Percentiles rank a stretch among this genome's conserved stretches.
Conservation (phyloP, 192 early-diverging fungal species). For the Dissophora globulifera region DNA sequence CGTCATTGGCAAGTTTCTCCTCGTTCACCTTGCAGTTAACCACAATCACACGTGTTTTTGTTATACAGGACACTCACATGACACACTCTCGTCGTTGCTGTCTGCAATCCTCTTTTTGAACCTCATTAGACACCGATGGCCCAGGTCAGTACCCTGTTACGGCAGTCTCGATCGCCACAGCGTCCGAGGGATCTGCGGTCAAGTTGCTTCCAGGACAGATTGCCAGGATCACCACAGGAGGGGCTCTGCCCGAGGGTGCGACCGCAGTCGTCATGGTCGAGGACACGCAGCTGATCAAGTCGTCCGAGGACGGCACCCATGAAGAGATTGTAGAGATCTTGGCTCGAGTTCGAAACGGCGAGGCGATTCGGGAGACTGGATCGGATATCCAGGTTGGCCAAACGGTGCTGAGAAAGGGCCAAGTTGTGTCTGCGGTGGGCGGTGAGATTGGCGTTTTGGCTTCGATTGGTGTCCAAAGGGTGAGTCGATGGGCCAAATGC, state of each 20-base stretch:
- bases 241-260: slow-evolving; percentile 82
- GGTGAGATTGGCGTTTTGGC: slow-evolving; percentile 89
- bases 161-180: slow-evolving; percentile 63
- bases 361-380: slow-evolving; percentile 87
- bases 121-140: slow-evolving; percentile 69
- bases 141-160: slow-evolving; percentile 81
- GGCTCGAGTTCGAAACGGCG: slow-evolving; percentile 53
- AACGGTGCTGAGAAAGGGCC: slow-evolving; percentile 66
- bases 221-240: slow-evolving; percentile 88
- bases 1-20: slow-evolving; percentile 83
- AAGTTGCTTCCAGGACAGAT: slow-evolving; percentile 70
- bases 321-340: slow-evolving; percentile 67
- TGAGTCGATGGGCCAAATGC: slow-evolving; percentile 13
- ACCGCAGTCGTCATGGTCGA: slow-evolving; percentile 98
- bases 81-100: too few species aligned
- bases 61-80: too few species aligned
- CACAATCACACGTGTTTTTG: too few species aligned
- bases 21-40: too few species aligned
- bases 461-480: slow-evolving; percentile 74
- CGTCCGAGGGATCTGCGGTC: slow-evolving; percentile 12
- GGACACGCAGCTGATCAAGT: slow-evolving; percentile 78
- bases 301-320: slow-evolving; percentile 62
- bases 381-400: slow-evolving; percentile 74
- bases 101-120: too few species aligned
- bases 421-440: slow-evolving; percentile 72